Conservation (phyloP, 768 basidiomycete genomes). For the Boletus reticuloceps region DNA sequence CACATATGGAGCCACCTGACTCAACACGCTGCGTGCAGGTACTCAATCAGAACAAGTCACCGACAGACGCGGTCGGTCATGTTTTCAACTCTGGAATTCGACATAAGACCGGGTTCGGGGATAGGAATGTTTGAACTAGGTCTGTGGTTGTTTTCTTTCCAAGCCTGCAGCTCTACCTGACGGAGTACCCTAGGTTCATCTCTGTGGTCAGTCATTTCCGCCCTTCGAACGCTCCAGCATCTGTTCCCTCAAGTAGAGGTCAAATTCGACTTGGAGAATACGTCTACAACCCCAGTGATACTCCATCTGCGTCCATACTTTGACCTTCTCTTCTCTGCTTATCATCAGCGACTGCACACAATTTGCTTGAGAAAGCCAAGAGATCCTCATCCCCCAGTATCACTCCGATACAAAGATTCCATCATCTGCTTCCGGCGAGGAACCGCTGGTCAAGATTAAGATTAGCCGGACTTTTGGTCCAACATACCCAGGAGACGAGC, state of each 20-base stretch:
- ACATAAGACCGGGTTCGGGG: conserved; percentile 71
- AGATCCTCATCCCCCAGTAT: conserved; percentile 64
- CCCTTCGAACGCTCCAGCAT: conserved; percentile 61
- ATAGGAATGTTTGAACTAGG: conserved; percentile 80
- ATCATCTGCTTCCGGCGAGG: conserved; percentile 60
- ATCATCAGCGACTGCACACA: conserved; percentile 75
- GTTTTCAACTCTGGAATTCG: conserved; percentile 71
- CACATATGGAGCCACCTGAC: too few relatives aligned
- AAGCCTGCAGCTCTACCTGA: background rate
- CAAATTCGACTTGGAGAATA: conserved; percentile 75
- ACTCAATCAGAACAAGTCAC: too few relatives aligned
- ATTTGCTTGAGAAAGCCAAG: conserved; percentile 70
- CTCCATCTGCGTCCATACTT: conserved; percentile 79
- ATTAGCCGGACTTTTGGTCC: conserved; percentile 79
- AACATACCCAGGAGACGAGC: conserved; percentile 74
- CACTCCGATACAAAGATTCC: conserved; percentile 63
- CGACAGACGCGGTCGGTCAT: conserved; percentile 31
- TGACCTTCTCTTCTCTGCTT: conserved; percentile 81
- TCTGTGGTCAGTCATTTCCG: conserved; percentile 73
- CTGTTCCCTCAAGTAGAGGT: conserved; percentile 79
- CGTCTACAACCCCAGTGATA: conserved; percentile 69
- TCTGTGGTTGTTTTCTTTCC: conserved; percentile 23
- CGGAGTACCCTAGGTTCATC: conserved; percentile 55
- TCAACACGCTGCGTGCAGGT: too few relatives aligned
- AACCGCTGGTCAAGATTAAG: conserved; percentile 58